Percentiles rank a stretch among this genome's conserved stretches.
These are phyloP conservation scores for Fusarium incarnatum DNA, from an alignment of 2,329 filamentous ascomycete species.

Conservation along the genomic window DNA sequence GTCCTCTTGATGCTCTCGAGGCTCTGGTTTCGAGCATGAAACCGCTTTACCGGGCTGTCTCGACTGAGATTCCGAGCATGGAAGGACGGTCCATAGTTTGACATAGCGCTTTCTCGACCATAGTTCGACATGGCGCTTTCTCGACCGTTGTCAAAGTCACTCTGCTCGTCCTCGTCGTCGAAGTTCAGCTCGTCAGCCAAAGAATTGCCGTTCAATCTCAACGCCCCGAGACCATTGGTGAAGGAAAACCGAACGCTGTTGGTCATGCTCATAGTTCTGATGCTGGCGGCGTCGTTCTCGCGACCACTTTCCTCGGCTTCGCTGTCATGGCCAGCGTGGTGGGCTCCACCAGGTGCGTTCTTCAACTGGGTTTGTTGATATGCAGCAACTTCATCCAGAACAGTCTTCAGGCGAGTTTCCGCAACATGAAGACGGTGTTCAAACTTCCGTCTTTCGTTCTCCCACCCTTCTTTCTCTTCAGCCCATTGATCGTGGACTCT, in stretches of 20 bases:
- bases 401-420: constrained; percentile 83
- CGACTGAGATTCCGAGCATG: constrained; percentile 68
- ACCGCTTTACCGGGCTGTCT: constrained; percentile 63
- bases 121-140: constrained; percentile 70
- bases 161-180: constrained; percentile 81
- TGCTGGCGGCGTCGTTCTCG: constrained; percentile 78
- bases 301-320: constrained; percentile 71
- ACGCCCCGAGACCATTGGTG: constrained; percentile 66
- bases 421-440: constrained; percentile 92
- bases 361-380: constrained; percentile 69
- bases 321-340: constrained; percentile 58
- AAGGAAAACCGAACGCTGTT: constrained; percentile 80
- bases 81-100: constrained; percentile 56
- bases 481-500: constrained; percentile 84
- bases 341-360: constrained; percentile 48
- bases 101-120: constrained; percentile 72
- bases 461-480: constrained; percentile 86
- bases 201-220: constrained; percentile 75
- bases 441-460: constrained; percentile 81
- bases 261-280: constrained; percentile 77
- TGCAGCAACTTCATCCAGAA: constrained; percentile 87
- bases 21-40: constrained; percentile 68
- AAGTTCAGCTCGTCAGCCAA: constrained; percentile 93
- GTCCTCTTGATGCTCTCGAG: constrained; percentile 68
- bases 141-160: constrained; percentile 74